A percentile compares a stretch with the other conserved stretches of the same genome.
phyloP scores from a whole-genome alignment of 352 stramenopile species.

The Pythium myriotylum region DNA sequence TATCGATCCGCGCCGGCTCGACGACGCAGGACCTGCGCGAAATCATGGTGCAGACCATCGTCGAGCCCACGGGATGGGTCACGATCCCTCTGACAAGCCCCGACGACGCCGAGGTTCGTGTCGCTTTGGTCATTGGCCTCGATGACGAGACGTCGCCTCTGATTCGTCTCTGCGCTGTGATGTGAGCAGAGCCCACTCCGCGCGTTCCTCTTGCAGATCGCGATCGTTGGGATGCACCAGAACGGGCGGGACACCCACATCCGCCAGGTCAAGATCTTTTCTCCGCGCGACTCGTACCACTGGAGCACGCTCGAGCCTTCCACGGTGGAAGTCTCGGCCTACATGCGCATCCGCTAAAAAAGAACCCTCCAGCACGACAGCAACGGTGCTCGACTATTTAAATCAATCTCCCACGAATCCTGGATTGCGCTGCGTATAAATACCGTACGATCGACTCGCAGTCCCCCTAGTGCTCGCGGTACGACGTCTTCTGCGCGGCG shows the following conservation, averaged over 20 bases:
- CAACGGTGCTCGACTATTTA: neutral
- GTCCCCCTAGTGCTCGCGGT: conserved; percentile 12
- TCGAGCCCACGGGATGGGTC: conserved; percentile 95
- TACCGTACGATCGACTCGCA: neutral
- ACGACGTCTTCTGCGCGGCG: conserved; percentile 34
- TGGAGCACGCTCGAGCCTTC: conserved; percentile 64
- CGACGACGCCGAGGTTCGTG: conserved; percentile 48
- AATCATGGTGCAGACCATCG: conserved; percentile 90
- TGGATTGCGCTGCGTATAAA: conserved; percentile 9
- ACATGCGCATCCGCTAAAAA: conserved; percentile 57
- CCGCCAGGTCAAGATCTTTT: conserved; percentile 93
- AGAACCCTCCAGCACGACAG: neutral
- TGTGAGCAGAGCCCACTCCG: conserved; percentile 52
- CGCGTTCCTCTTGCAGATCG: conserved; percentile 97
- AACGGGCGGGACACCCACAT: conserved; percentile 97
- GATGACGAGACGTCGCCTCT: too few relatives aligned
- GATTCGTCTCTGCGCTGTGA: too few relatives aligned
- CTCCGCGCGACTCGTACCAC: conserved; percentile 60
- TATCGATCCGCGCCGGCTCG: conserved; percentile 91
- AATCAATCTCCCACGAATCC: conserved; percentile 8
- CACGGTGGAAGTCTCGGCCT: conserved; percentile 72
- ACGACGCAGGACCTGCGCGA: conserved; percentile 97
- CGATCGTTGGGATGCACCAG: conserved; percentile 97
- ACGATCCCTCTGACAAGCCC: conserved; percentile 82
- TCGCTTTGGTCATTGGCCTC: neutral